Conservation (phyloP, 2,329 filamentous ascomycete genomes). For the Beauveria bassiana region DNA sequence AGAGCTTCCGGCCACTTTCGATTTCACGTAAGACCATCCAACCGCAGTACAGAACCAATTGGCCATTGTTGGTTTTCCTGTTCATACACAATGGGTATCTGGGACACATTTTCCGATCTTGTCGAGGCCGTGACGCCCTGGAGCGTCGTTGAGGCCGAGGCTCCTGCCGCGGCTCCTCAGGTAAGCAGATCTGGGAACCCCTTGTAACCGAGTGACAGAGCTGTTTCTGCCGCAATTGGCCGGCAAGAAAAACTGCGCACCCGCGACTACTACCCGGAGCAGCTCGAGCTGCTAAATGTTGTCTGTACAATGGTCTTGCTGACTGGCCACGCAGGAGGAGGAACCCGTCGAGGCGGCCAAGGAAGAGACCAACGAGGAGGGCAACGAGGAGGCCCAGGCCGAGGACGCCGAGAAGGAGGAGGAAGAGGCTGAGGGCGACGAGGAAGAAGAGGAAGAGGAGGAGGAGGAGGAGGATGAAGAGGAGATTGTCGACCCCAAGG, state of each 20-base stretch:
- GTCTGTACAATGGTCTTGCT: background rate
- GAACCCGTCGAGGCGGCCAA: slow-evolving; percentile 20
- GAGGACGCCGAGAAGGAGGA: slow-evolving; percentile 31
- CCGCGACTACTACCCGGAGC: background rate
- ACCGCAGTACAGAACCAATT: slow-evolving; percentile 28
- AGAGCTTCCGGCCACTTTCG: slow-evolving; percentile 33
- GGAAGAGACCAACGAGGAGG: slow-evolving; percentile 20
- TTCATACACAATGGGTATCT: slow-evolving; percentile 54
- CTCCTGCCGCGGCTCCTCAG: slow-evolving; percentile 58
- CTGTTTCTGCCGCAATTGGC: slow-evolving; percentile 10
- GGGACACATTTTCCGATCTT: slow-evolving; percentile 56
- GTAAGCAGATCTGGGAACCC: slow-evolving; percentile 26
- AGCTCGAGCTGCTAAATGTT: background rate
- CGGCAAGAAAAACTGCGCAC: background rate
- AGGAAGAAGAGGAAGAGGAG: slow-evolving; percentile 40
- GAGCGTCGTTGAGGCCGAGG: slow-evolving; percentile 57
- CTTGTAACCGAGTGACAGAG: background rate
- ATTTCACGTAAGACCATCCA: slow-evolving; percentile 19
- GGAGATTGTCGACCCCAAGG: slow-evolving; percentile 81
- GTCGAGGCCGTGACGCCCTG: slow-evolving; percentile 59
- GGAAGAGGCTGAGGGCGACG: slow-evolving; percentile 38
- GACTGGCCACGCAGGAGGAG: slow-evolving; percentile 26
- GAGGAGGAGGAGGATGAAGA: slow-evolving; percentile 59
- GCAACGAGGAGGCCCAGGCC: slow-evolving; percentile 21
- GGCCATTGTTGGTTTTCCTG: slow-evolving; percentile 32